phyloP scores from a whole-genome alignment of 768 basidiomycete species.

The Lentinula raphanica region DNA sequence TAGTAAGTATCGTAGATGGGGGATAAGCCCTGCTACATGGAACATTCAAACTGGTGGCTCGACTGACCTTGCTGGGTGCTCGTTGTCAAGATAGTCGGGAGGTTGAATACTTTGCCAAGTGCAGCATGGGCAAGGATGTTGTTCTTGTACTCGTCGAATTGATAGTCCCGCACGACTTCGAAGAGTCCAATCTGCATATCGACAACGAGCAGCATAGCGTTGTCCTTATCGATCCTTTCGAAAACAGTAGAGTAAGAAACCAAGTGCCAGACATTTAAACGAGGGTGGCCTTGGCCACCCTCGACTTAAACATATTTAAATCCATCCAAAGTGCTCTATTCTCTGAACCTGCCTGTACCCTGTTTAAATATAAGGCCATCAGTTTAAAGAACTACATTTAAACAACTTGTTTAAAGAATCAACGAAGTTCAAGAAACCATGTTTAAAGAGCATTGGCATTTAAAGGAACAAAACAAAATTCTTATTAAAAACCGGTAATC shows the following conservation, averaged over 20 bases:
- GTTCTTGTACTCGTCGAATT: constrained; percentile 33
- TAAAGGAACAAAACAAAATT: no score
- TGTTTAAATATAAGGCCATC: no score
- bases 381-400: no score
- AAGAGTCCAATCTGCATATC: constrained; percentile 47
- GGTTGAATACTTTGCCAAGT: constrained; percentile 37
- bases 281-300: no score
- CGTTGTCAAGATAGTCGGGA: constrained; percentile 42
- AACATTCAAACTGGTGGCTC: neutral
- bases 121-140: constrained; percentile 45
- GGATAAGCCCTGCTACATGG: neutral
- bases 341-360: no score
- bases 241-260: neutral
- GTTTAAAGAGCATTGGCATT: no score
- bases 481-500: no score
- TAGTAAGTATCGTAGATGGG: neutral
- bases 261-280: no score
- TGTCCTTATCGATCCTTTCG: constrained; percentile 36
- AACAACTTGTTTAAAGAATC: no score
- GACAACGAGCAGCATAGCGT: constrained; percentile 38
- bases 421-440: no score
- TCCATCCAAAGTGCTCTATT: no score
- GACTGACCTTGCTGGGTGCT: constrained; percentile 36
- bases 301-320: no score
- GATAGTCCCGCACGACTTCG: constrained; percentile 37